Evolutionary conservation across 257 asterid genomes (phyloP).

Genomic region (Solanum sejunctum): DNA sequence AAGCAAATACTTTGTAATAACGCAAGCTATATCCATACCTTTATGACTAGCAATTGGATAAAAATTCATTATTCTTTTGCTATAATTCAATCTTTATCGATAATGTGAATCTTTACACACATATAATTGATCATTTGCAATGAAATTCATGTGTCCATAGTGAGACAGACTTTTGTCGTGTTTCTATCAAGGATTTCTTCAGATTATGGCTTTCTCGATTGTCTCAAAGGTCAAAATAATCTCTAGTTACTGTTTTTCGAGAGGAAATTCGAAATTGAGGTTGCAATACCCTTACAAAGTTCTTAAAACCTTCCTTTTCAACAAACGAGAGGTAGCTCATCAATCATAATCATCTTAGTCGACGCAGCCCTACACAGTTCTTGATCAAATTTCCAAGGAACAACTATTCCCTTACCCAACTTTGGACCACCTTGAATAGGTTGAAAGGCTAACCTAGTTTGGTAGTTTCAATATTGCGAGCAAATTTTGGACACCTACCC

Average conservation of each 20-base stretch:
- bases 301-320: neutral
- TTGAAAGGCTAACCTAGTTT: neutral
- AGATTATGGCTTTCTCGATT: neutral
- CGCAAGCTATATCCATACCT: too few species aligned
- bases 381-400: neutral
- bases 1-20: too few species aligned
- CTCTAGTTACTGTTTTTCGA: neutral
- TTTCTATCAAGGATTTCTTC: neutral
- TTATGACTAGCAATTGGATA: neutral
- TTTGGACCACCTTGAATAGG: neutral
- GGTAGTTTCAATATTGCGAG: neutral
- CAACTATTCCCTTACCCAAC: neutral
- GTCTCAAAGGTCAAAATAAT: neutral
- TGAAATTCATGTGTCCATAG: neutral
- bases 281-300: neutral
- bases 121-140: neutral
- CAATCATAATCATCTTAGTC: neutral
- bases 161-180: neutral
- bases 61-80: neutral
- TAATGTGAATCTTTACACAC: neutral
- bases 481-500: neutral
- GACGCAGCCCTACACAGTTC: neutral
- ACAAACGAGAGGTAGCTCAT: neutral
- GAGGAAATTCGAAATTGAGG: neutral
- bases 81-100: neutral